Conservation (phyloP, 2,329 filamentous ascomycete genomes). For the Teratosphaeria viscida region DNA sequence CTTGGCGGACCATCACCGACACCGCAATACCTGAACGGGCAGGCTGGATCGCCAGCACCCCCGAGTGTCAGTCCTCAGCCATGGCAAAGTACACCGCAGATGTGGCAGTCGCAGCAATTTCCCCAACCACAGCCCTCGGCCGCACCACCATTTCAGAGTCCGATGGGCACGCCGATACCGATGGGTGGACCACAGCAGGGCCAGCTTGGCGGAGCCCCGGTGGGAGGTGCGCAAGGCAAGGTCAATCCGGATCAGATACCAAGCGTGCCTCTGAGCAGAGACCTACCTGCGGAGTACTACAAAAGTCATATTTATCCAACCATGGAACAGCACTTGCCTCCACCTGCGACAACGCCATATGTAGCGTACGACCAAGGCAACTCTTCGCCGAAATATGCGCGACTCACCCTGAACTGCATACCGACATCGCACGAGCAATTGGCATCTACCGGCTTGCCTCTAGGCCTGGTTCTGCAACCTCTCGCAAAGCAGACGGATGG, state of each 20-base stretch:
- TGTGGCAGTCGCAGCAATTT: constrained; percentile 22
- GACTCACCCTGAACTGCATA: constrained; percentile 88
- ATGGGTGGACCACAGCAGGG: constrained; percentile 16
- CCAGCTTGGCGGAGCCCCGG: constrained; percentile 5
- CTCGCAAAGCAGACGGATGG: constrained; percentile 73
- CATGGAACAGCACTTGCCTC: constrained; percentile 86
- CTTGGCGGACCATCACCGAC: constrained; percentile 56
- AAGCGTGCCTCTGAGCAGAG: constrained; percentile 76
- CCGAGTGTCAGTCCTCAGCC: constrained; percentile 10
- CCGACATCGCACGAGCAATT: constrained; percentile 73
- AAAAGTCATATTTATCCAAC: constrained; percentile 84
- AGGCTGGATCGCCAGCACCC: constrained; percentile 15
- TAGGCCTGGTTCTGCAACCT: constrained; percentile 83
- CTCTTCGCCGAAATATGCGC: constrained; percentile 84
- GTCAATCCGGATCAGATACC: constrained; percentile 90
- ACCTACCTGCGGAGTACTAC: constrained; percentile 72
- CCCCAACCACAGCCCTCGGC: constrained; percentile 5
- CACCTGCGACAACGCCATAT: constrained; percentile 78
- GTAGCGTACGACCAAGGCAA: constrained; percentile 96
- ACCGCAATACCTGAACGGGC: constrained; percentile 47
- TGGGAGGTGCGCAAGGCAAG: constrained; percentile 49
- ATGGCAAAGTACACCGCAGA: constrained; percentile 30
- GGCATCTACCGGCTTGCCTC: constrained; percentile 66
- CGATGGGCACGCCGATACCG: constrained; percentile 18
- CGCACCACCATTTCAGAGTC: constrained; percentile 8